phyloP scores from a whole-genome alignment of 2,329 filamentous ascomycete genomes.

The Aspergillus phoenicis region DNA sequence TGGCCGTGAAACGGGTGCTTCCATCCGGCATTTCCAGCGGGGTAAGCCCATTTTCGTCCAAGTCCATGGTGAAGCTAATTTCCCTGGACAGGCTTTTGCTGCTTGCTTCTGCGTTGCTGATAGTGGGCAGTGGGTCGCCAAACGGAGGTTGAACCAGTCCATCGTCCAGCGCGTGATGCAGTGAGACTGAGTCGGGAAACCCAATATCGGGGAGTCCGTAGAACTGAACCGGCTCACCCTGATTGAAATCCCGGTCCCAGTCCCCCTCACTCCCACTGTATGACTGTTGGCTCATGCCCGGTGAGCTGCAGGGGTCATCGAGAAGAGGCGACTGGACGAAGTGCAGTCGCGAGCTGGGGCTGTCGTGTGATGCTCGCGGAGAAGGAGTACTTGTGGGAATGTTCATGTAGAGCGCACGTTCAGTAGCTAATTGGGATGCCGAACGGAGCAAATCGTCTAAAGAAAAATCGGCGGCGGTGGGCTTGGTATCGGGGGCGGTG shows the following conservation, averaged over 20 bases:
- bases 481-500: slow-evolving; percentile 3
- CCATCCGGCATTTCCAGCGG: slow-evolving; percentile 39
- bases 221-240: slow-evolving; percentile 15
- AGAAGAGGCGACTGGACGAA: slow-evolving; percentile 13
- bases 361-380: slow-evolving; percentile 17
- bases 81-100: neutral
- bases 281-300: slow-evolving; percentile 24
- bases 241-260: slow-evolving; percentile 21
- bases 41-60: slow-evolving; percentile 22
- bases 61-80: neutral
- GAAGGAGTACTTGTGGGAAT: slow-evolving; percentile 13
- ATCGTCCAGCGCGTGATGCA: slow-evolving; percentile 5
- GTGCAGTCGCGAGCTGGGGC: slow-evolving; percentile 9
- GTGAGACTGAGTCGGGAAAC: neutral
- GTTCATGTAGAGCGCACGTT: slow-evolving; percentile 29
- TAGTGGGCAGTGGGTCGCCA: neutral
- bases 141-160: neutral
- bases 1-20: slow-evolving; percentile 32
- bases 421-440: slow-evolving; percentile 24
- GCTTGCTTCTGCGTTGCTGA: neutral
- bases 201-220: slow-evolving; percentile 15
- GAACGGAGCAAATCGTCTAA: slow-evolving; percentile 23
- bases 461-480: neutral
- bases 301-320: slow-evolving; percentile 26
- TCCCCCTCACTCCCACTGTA: slow-evolving; percentile 27